Evolutionary conservation across 208 protist genomes (phyloP).

Genomic region (Leishmania lainsoni): DNA sequence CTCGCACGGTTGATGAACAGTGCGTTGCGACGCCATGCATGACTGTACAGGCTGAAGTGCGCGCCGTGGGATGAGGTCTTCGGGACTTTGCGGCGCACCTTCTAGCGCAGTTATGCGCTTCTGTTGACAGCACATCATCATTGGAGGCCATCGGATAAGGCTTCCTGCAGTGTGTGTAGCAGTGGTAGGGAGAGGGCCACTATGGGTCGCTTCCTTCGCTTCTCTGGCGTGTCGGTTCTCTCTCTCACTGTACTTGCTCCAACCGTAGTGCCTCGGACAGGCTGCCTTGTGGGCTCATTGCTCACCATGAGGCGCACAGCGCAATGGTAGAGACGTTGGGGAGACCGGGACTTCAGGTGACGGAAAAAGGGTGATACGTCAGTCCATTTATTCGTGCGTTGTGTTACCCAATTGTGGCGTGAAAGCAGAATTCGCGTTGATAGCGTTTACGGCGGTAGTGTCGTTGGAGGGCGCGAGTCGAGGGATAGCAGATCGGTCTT

Average conservation of each 20-base stretch:
- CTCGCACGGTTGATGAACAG: background rate
- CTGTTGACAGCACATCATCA: background rate
- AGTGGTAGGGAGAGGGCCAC: background rate
- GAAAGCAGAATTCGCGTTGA: background rate
- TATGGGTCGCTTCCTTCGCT: too few relatives aligned
- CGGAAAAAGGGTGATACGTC: background rate
- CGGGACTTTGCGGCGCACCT: background rate
- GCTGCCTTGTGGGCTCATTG: background rate
- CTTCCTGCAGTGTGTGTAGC: background rate
- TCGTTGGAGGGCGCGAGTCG: background rate
- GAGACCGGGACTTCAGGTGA: background rate
- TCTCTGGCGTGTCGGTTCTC: too few relatives aligned
- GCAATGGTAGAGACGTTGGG: background rate
- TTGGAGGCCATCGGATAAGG: background rate
- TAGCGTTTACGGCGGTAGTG: background rate
- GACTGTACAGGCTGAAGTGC: background rate
- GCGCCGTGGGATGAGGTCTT: background rate
- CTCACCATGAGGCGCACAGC: background rate
- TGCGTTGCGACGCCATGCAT: background rate
- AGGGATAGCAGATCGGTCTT: background rate
- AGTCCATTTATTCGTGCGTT: background rate
- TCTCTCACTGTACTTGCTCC: too few relatives aligned
- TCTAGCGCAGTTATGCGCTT: background rate
- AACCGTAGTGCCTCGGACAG: background rate
- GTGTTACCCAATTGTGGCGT: background rate